Base-by-base conservation (phyloP, 2,329 filamentous ascomycete species). In the Ascochyta clinopodiicola region DNA sequence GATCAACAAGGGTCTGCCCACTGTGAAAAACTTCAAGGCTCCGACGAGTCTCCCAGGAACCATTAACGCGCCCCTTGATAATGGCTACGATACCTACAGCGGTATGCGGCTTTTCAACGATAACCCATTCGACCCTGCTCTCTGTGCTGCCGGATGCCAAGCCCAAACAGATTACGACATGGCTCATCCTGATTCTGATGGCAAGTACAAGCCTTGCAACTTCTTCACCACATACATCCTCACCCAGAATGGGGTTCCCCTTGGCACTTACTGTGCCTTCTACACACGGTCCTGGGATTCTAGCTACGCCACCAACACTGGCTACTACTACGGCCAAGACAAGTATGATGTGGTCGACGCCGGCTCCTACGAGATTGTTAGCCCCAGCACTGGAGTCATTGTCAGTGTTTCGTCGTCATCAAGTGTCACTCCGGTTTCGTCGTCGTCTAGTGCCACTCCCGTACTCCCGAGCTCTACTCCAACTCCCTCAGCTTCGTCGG, bases 211-310 rank as follows among this genome's bases (percentile, higher is more conserved):
- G 48, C 58, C 72, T 34, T 77, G 75, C 68, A 75, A 75, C 58
- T 75, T 76, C 63, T 75, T 70, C 60, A 74, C 73, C 31, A 66
- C 70, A 9, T 78, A 77, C 47, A 67, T 77, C n/a, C 60, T 77
- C 13, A 65, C 61, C 24, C 67, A 73, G 48, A 72, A 74, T 45
- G 68, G 65, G 15, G 52, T 69, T 24, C 72, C 75, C 2, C 67
- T 75, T 38, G 75, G 74, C 15, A 72, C 72, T 25, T 76, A 76
- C 62, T 77, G 75, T 51, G 53, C 60, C 40, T 37, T 68, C 19
- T 69, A 71, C 56, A 69, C 68, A 3, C 58, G 60, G 36, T 12
- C 31, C 4, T 70, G 65, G 63, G 55, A 45, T 22, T 0, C 19
- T 3, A 19, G 9, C 5, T 63, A 64, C 32, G 67, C 67, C 17